Base-by-base conservation (phyloP, 75 land plant genomes). In the Pinus tabuliformis region DNA sequence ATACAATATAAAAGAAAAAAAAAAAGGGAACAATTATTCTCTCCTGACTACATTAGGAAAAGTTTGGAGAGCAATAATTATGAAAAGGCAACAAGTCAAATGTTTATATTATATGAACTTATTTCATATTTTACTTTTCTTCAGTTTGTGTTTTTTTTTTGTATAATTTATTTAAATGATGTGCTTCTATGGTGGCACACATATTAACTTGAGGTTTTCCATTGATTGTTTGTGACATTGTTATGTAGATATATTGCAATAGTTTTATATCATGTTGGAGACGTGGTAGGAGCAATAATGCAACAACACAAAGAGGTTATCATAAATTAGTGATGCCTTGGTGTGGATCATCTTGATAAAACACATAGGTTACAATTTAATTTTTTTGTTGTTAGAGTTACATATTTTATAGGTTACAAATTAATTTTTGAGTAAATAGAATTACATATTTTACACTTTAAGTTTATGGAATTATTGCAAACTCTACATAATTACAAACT, bases 271-370 rank as follows among this genome's bases (percentile, higher is more conserved):
- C 99, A 97, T 85, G 93, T 90, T 45, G 98, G 99, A 71, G 98
- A 97, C 81, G 91, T 95, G 98, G 92, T 88, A 62, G 99, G 98
- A 42, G 98, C 96, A 4, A 91, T 95, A 61, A 89, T 91, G 89
- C 98, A 97, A 62, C 98, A 97, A 78, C 98, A 97, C 77, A 97
- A 95, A 78, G 99, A 97, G 80, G 82, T 97, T 22, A 95, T 97
- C 22, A 95, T 97, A 52, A 97, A 97, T 86, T 98, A 97, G 77
- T 85, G 96, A 5, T 97, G 98, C 77, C 85, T 97, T 74, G 99
- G 99, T 56, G 73, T 90, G 74, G 99, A 97, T 65, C 99, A 97
- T 77, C 99, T 96, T 82, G 99, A 97, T 84, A 97, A 94, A 75
- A 95, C 96, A 26, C 98, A 70, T 90, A 97, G 99, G 98, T 84